Evolutionary conservation across 140 eudicot genomes (phyloP), one percentile per base, ranked within the genome.

Genomic region (Ambrosia hybrid): DNA sequence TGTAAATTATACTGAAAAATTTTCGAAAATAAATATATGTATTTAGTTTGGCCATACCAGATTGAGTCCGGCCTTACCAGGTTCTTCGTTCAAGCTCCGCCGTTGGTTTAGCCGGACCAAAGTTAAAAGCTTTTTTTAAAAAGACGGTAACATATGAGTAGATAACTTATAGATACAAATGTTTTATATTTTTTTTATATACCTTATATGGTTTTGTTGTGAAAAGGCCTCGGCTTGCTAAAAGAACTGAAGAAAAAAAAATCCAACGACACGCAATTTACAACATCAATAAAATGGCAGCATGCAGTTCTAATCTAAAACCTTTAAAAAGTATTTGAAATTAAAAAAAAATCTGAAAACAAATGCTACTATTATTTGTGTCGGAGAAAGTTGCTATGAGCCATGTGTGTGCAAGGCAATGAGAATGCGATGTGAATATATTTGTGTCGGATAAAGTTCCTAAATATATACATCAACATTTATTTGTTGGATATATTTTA

Each of bases 391-490:
- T 56, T 46, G 74, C n/a, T 58, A 78, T 57, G 3, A 68, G n/a
- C 52, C 83, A 79, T 65, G 71, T 79, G 74, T 79, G 21, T 17
- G 58, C 57, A 65, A 65, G 74, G 58, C 65, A 78, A 71, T 37
- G 30, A 58, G 65, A 72, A 37, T 65, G 45, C 9, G 79, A 66
- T 51, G 75, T 57, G 68, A 34, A 34, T 26, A 8, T 16, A 49
- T 49, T 26, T 2, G 52, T 15, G 62, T 14, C 41, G 30, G 8
- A 39, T 68, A 33, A 30, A 57, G 67, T 56, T 55, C 45, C 39
- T 39, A 10, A 60, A 41, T 13, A 38, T 16, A 59, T 36, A 17
- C 38, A 60, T 51, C 52, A 63, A 16, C 72, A 78, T 71, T 78
- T 61, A 78, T 52, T 71, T 63, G 73, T 46, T 56, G 51, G 52